Percentiles rank a stretch among this genome's conserved stretches.
Evolutionary conservation across 495 filamentous ascomycete genomes (phyloP).

Genomic region (Talaromyces liani): DNA sequence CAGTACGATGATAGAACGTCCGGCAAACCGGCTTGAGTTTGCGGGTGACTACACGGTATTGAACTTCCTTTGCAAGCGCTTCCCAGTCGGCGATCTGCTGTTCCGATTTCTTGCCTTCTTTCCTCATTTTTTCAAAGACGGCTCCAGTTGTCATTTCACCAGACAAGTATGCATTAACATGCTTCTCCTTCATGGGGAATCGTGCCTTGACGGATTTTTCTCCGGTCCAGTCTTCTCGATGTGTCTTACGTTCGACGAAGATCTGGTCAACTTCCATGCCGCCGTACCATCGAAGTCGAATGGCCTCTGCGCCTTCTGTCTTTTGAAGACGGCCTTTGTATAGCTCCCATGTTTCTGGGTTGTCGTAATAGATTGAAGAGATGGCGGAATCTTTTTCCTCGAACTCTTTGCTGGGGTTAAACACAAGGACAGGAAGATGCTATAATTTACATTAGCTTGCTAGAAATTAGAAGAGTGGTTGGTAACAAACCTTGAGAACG

Average conservation of each 20-base stretch:
- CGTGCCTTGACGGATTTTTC: conserved; percentile 98
- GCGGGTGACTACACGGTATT: conserved; percentile 83
- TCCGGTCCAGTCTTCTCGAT: conserved; percentile 98
- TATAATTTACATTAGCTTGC: conserved; percentile 16
- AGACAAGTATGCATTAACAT: conserved; percentile 80
- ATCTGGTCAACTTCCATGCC: conserved; percentile 91
- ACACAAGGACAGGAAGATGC: conserved; percentile 94
- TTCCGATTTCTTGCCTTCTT: conserved; percentile 85
- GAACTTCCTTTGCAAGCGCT: conserved; percentile 81
- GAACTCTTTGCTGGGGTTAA: conserved; percentile 96
- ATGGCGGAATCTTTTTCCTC: conserved; percentile 84
- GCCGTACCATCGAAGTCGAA: conserved; percentile 95
- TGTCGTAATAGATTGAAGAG: conserved; percentile 97
- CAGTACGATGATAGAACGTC: conserved; percentile 95
- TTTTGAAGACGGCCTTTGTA: conserved; percentile 94
- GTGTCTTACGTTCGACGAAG: conserved; percentile 96
- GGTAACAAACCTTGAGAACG: conserved; percentile 62
- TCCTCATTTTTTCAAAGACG: conserved; percentile 89
- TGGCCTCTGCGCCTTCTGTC: conserved; percentile 94
- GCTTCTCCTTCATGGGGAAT: conserved; percentile 92
- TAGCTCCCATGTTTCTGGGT: conserved; percentile 84
- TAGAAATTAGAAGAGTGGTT: conserved; percentile 10
- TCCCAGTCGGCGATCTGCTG: conserved; percentile 87
- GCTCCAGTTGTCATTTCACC: conserved; percentile 74
- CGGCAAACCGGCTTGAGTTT: conserved; percentile 78